phyloP scores from a whole-genome alignment of 2,329 filamentous ascomycete species.

The Alternaria sp. region DNA sequence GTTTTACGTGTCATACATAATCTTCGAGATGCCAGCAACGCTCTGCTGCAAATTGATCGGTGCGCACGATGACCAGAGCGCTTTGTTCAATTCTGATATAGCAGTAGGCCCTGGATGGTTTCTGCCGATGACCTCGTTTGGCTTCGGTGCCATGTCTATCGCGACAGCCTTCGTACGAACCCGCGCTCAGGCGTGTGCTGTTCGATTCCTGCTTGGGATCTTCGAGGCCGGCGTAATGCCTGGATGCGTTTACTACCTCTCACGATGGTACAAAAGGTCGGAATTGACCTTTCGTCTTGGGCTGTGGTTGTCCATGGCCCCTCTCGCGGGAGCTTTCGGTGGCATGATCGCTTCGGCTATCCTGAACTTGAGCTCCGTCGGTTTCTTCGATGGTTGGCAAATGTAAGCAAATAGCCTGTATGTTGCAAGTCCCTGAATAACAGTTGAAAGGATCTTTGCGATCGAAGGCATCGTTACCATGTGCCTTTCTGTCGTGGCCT shows the following conservation, averaged over 20 bases:
- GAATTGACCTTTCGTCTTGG: constrained; percentile 70
- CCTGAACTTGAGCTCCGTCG: constrained; percentile 63
- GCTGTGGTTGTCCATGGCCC: constrained; percentile 70
- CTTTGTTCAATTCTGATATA: not conserved
- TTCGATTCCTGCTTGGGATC: constrained; percentile 67
- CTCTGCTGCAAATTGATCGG: constrained; percentile 71
- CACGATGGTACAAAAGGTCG: constrained; percentile 70
- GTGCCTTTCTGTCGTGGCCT: constrained; percentile 61
- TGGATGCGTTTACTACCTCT: constrained; percentile 73
- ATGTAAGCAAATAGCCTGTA: constrained; percentile 50
- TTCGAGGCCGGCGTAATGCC: constrained; percentile 75
- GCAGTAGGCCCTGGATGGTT: constrained; percentile 67
- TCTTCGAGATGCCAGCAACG: constrained; percentile 73
- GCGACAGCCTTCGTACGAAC: constrained; percentile 67
- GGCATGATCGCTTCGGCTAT: constrained; percentile 67
- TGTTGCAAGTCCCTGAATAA: not conserved
- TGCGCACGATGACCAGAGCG: not conserved
- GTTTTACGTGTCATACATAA: constrained; percentile 73
- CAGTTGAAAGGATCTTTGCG: constrained; percentile 59
- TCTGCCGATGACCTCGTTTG: constrained; percentile 64
- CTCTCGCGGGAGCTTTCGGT: constrained; percentile 71
- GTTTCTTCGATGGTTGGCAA: constrained; percentile 62
- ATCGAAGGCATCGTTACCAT: constrained; percentile 69
- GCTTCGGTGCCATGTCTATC: constrained; percentile 67
- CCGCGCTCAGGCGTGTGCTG: constrained; percentile 58